These are phyloP conservation scores for Candolleomyces efflorescens DNA, from an alignment of 768 basidiomycete genomes.

Conservation along the genomic window DNA sequence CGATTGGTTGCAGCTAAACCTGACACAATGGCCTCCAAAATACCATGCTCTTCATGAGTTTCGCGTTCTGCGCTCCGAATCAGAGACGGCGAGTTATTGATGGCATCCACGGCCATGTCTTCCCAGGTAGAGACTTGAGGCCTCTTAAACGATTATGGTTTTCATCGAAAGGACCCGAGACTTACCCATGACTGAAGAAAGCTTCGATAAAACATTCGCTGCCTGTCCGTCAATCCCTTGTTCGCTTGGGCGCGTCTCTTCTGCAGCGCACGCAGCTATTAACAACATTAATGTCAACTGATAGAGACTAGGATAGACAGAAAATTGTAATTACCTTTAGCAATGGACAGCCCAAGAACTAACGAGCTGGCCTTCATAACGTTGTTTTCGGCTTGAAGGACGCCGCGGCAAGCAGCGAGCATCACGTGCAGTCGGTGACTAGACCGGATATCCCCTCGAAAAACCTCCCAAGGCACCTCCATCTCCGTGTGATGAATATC, in stretches of 20 bases:
- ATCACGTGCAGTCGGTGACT: background rate
- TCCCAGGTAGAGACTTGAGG: background rate
- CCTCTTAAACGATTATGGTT: background rate
- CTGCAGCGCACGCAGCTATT: background rate
- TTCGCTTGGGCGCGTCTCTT: background rate
- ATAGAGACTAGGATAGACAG: background rate
- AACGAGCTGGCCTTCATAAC: background rate
- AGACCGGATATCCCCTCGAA: background rate
- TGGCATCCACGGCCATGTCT: background rate
- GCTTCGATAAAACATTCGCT: background rate
- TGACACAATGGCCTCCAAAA: background rate
- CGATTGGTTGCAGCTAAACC: background rate
- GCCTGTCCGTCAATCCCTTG: background rate
- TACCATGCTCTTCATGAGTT: no score
- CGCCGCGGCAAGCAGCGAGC: background rate
- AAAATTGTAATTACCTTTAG: background rate
- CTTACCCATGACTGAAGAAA: background rate
- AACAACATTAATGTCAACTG: background rate
- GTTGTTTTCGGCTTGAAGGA: background rate
- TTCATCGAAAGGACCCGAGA: background rate
- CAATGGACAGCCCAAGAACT: background rate
- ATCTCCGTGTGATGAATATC: background rate
- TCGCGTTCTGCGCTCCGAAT: background rate
- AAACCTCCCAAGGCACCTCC: background rate
- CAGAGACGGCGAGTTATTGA: background rate